Evolutionary conservation across 345 rosid genomes (phyloP).

Genomic region (Excoecaria cochinchinensis): DNA sequence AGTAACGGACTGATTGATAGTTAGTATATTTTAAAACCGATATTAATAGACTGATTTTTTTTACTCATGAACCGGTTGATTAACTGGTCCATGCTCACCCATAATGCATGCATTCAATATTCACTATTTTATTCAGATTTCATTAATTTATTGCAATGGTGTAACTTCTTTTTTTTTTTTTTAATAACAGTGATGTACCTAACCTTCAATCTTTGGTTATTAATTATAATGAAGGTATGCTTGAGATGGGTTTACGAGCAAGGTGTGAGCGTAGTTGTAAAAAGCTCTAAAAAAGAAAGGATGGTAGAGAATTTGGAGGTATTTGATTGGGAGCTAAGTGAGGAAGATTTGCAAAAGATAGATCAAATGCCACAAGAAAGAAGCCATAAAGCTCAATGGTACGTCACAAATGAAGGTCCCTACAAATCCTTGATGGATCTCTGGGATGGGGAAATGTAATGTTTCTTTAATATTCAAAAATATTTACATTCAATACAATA

Average conservation of each 20-base stretch:
- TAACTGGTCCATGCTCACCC: no score
- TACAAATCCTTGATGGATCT: conserved; percentile 27
- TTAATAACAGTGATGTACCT: no score
- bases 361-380: conserved; percentile 26
- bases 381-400: background rate
- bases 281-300: conserved; percentile 24
- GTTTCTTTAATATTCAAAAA: background rate
- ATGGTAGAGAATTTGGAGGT: conserved; percentile 26
- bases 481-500: no score
- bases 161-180: no score
- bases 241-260: conserved; percentile 43
- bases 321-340: conserved; percentile 32
- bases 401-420: conserved; percentile 25
- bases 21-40: no score
- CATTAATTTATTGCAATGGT: no score
- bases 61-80: no score
- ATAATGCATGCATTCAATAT: no score
- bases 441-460: conserved; percentile 33
- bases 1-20: no score
- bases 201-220: background rate
- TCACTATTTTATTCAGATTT: no score
- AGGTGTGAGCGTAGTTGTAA: conserved; percentile 30
- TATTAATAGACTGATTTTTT: no score
- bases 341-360: conserved; percentile 27
- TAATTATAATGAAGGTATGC: conserved; percentile 12